Evolutionary conservation across 2,329 filamentous ascomycete genomes (phyloP).

Genomic region (Ampelomyces quisqualis): DNA sequence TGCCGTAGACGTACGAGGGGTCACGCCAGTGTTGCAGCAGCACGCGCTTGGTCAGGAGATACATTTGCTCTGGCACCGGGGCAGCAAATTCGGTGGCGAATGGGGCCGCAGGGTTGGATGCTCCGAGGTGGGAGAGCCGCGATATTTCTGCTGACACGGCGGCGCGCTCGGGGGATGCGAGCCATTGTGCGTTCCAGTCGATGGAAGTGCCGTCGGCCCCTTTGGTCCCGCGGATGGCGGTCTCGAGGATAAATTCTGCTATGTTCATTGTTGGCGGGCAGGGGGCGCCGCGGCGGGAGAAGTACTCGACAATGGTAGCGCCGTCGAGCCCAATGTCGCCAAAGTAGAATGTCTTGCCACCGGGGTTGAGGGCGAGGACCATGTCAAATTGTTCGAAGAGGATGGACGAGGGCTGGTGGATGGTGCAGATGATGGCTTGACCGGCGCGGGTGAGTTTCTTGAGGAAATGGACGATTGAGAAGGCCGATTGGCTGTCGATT

Average conservation of each 20-base stretch:
- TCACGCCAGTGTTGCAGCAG: neutral
- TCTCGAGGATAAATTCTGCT: conserved; percentile 73
- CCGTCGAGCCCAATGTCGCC: conserved; percentile 72
- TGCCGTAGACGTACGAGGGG: conserved; percentile 29
- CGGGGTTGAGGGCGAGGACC: conserved; percentile 72
- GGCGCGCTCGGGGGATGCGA: conserved; percentile 10
- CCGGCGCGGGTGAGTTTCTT: conserved; percentile 1
- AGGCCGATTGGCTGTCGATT: conserved; percentile 68
- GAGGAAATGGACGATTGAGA: conserved; percentile 11
- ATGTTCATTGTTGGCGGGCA: conserved; percentile 70
- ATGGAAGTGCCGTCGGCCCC: neutral
- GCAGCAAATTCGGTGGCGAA: neutral
- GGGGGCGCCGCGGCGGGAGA: conserved; percentile 66
- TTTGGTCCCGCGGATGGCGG: conserved; percentile 36
- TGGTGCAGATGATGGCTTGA: conserved; percentile 3
- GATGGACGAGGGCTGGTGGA: conserved; percentile 59
- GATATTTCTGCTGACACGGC: neutral
- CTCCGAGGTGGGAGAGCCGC: neutral
- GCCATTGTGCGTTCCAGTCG: conserved; percentile 1
- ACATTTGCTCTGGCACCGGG: neutral
- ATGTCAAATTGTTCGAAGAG: conserved; percentile 85
- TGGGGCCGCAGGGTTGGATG: neutral
- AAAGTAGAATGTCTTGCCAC: conserved; percentile 73
- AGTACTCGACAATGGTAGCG: conserved; percentile 66
- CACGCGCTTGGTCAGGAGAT: conserved; percentile 1